phyloP scores from a whole-genome alignment of 768 basidiomycete species.

The Panaeolus cyanescens region DNA sequence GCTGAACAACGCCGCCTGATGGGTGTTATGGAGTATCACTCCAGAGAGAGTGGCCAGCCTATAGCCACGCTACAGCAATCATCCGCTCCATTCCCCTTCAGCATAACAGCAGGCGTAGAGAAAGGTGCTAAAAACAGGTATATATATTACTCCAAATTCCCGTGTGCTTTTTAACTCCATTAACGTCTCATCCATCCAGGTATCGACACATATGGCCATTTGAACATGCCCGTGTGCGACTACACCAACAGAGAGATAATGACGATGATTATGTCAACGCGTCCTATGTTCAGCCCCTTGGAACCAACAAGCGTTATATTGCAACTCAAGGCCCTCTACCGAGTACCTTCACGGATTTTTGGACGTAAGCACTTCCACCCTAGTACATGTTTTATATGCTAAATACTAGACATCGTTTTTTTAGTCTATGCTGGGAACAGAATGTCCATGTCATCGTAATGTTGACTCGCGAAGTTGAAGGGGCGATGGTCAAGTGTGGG shows the following conservation, averaged over 20 bases:
- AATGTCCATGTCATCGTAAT: constrained; percentile 94
- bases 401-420: constrained; percentile 3
- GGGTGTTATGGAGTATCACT: constrained; percentile 91
- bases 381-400: neutral
- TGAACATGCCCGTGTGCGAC: constrained; percentile 87
- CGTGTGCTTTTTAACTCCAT: neutral
- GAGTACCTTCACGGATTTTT: constrained; percentile 90
- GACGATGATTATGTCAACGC: constrained; percentile 94
- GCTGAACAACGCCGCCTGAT: constrained; percentile 89
- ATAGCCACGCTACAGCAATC: constrained; percentile 7
- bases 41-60: constrained; percentile 50
- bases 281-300: constrained; percentile 86
- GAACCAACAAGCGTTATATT: constrained; percentile 83
- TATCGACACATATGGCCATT: constrained; percentile 99
- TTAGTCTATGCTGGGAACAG: constrained; percentile 89
- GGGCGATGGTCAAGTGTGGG: constrained; percentile 87
- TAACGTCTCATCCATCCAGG: constrained; percentile 39
- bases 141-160: constrained; percentile 12
- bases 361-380: constrained; percentile 71
- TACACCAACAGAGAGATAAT: constrained; percentile 40
- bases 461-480: constrained; percentile 92
- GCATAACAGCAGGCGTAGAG: constrained; percentile 94
- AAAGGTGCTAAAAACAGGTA: constrained; percentile 93
- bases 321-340: constrained; percentile 95
- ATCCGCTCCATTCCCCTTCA: constrained; percentile 68